Evolutionary conservation across 2,329 filamentous ascomycete species (phyloP).

Genomic region (Sclerotiophoma versabilis): DNA sequence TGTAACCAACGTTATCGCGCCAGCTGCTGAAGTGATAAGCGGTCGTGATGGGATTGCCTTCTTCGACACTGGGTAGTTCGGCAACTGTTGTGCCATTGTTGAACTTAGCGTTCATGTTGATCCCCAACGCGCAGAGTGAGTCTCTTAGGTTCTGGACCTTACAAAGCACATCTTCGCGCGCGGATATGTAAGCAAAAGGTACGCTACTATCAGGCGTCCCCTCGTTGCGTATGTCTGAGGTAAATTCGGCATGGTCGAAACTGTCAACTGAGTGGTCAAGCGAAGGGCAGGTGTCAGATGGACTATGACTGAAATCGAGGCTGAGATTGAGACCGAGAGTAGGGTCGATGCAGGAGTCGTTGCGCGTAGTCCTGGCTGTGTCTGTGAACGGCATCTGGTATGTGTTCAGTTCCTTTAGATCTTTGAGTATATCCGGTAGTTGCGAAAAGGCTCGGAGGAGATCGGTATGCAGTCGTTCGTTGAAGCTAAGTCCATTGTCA

Average conservation of each 20-base stretch:
- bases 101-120: constrained; percentile 32
- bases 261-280: constrained; percentile 31
- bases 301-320: constrained; percentile 12
- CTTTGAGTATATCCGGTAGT: constrained; percentile 36
- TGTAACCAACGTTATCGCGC: constrained; percentile 43
- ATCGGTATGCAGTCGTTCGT: constrained; percentile 39
- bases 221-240: constrained; percentile 19
- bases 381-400: constrained; percentile 2
- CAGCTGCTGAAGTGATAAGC: constrained; percentile 41
- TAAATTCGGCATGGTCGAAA: constrained; percentile 24
- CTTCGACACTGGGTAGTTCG: constrained; percentile 29
- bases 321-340: constrained; percentile 5
- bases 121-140: constrained; percentile 28
- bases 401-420: constrained; percentile 31
- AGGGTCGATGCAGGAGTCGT: constrained; percentile 10
- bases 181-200: constrained; percentile 8
- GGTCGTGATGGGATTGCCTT: constrained; percentile 28
- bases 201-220: constrained; percentile 3
- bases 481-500: constrained; percentile 33
- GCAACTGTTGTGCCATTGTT: constrained; percentile 29
- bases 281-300: constrained; percentile 28
- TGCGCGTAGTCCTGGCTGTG: neutral
- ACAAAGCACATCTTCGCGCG: constrained; percentile 26
- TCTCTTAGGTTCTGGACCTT: constrained; percentile 35
- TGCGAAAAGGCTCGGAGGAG: constrained; percentile 38